Conservation (phyloP, 108 stramenopile species). For the Cyclotella sp. region DNA sequence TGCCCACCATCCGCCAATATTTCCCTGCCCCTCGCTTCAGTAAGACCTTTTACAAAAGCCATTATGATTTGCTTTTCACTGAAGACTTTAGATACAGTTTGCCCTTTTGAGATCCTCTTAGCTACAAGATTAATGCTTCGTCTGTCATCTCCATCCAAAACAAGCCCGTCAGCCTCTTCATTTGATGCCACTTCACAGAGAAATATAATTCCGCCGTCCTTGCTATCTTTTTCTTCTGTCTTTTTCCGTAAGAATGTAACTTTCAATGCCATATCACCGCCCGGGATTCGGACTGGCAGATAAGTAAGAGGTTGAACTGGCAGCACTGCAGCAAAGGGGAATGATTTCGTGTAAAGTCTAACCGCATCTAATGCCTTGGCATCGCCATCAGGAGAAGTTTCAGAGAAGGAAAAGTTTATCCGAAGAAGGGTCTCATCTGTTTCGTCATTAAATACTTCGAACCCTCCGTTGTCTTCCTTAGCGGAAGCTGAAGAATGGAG, state of each 20-base stretch:
- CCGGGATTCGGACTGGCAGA: conserved; percentile 61
- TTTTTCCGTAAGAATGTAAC: conserved; percentile 79
- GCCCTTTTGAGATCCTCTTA: conserved; percentile 70
- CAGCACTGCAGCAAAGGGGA: conserved; percentile 81
- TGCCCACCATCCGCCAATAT: conserved; percentile 26
- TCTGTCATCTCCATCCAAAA: conserved; percentile 24
- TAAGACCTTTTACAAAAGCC: conserved; percentile 61
- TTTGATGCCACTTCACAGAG: conserved; percentile 42
- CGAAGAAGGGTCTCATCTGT: conserved; percentile 15
- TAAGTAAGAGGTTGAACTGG: conserved; percentile 82
- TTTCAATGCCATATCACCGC: conserved; percentile 61
- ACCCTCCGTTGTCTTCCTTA: not conserved
- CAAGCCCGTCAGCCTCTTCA: conserved; percentile 22
- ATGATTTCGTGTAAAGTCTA: conserved; percentile 61
- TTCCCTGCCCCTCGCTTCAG: conserved; percentile 35
- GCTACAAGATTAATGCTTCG: conserved; percentile 54
- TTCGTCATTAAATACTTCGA: conserved; percentile 7
- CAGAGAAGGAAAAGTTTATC: conserved; percentile 41
- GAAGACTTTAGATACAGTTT: conserved; percentile 72
- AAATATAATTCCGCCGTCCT: conserved; percentile 82
- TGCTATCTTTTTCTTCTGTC: conserved; percentile 65
- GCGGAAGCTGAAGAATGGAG: not conserved
- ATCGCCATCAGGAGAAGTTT: not conserved
- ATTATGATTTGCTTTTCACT: conserved; percentile 72
- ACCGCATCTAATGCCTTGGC: conserved; percentile 42